Conservation (phyloP, 306 rosid genomes). For the Fagus sylvatica region DNA sequence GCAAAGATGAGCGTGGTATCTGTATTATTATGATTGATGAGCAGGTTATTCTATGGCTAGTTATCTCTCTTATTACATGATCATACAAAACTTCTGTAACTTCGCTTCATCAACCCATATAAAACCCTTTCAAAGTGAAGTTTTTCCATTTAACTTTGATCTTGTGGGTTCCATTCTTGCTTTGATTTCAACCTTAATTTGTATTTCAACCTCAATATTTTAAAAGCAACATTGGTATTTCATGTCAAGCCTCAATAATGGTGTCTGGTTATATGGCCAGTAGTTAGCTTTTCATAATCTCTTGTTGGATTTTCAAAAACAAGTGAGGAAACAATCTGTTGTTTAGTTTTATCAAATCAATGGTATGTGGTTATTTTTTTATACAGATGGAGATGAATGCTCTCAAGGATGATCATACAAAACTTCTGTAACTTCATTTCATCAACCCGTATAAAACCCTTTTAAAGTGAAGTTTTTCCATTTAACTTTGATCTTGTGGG, state of each 20-base stretch:
- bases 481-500: constrained; percentile 12
- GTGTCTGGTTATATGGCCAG: background rate
- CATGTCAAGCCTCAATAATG: background rate
- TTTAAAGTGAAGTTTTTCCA: background rate
- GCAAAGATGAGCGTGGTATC: constrained; percentile 96
- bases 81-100: background rate
- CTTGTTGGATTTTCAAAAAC: constrained; percentile 20
- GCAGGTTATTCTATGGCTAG: constrained; percentile 55
- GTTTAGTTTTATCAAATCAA: constrained; percentile 13
- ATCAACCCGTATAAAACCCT: background rate
- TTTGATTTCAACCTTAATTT: background rate
- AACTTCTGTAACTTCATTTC: constrained; percentile 1
- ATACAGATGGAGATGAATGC: too few relatives aligned
- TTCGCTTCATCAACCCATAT: background rate
- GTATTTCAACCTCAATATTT: background rate
- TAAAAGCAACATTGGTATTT: background rate
- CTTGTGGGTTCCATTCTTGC: constrained; percentile 13
- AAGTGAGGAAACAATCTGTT: constrained; percentile 9
- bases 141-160: constrained; percentile 7
- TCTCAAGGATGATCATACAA: background rate
- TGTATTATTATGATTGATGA: constrained; percentile 97
- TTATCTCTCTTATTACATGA: constrained; percentile 3
- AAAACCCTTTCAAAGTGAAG: background rate
- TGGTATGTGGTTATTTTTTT: constrained; percentile 6
- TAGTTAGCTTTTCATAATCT: constrained; percentile 6